Evolutionary conservation across 768 basidiomycete genomes (phyloP).

Genomic region (Sutorius australiensis): DNA sequence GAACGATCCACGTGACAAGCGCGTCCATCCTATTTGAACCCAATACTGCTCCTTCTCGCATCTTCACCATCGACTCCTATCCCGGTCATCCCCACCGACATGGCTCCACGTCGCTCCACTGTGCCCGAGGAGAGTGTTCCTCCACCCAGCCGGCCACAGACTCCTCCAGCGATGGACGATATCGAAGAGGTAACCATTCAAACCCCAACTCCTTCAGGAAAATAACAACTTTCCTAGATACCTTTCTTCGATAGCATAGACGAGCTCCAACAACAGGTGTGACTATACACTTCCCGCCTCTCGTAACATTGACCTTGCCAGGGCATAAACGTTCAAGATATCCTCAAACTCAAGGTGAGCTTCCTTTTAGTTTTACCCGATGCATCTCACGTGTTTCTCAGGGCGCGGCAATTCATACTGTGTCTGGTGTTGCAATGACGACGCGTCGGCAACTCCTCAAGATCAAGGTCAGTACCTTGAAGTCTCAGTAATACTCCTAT

Average conservation of each 20-base stretch:
- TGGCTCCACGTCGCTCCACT: conserved; percentile 30
- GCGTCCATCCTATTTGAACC: conserved; percentile 15
- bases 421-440: conserved; percentile 88
- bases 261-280: conserved; percentile 77
- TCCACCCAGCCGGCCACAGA: conserved; percentile 27
- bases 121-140: conserved; percentile 24
- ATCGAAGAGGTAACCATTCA: conserved; percentile 37
- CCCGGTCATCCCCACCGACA: conserved; percentile 1
- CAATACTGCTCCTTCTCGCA: neutral
- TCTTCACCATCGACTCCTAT: neutral
- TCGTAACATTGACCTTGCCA: conserved; percentile 28
- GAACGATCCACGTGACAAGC: conserved; percentile 18
- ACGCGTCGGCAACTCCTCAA: conserved; percentile 86
- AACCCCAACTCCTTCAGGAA: neutral
- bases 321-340: conserved; percentile 97
- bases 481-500: neutral
- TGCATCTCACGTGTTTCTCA: conserved; percentile 24
- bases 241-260: conserved; percentile 78
- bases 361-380: conserved; percentile 1
- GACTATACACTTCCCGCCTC: conserved; percentile 16
- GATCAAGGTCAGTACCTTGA: conserved; percentile 64
- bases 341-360: conserved; percentile 81
- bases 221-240: conserved; percentile 32
- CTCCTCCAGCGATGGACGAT: conserved; percentile 32
- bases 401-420: conserved; percentile 79